Evolutionary conservation across 108 stramenopile genomes (phyloP), one percentile per base, ranked within the genome.

Genomic region (Cyclotella distinguenda): DNA sequence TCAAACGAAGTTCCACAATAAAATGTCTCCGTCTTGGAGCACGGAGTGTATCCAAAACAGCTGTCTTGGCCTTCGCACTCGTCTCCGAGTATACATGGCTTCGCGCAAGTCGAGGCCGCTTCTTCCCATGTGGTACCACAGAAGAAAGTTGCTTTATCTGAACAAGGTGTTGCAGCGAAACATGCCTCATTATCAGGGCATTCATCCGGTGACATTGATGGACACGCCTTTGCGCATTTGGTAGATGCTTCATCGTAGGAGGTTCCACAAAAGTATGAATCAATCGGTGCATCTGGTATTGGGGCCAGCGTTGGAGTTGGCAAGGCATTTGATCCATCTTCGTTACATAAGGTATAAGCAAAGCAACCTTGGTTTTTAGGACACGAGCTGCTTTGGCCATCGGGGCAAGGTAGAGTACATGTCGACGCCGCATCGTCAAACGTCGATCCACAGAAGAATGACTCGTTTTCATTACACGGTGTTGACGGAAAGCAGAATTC

Each of bases 131-230:
- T 70, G 18, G 1, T 40, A n/a, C 76, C 76, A 60, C 76, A 77
- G 57, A 77, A 77, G 40, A 72, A 72, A 0, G 70, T 64, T 16
- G 53, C 70, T 38, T 55, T 72, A 40, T 72, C 58, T 58, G 84
- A 77, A 58, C 90, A 88, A 2, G 90, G 81, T 0, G 87, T 88
- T 52, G 86, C 83, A 35, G 90, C 84, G 70, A 79, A 88, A 57
- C 90, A 92, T 23, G 58, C 75, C 70, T 85, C 66, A 28, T 64
- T 79, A 23, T 72, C 70, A 0, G 90, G 87, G 67, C 90, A 91
- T 18, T 85, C 84, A 6, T 45, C 47, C 8, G 84, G 57, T 52
- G 60, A 56, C 34, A 82, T 87, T 53, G 66, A 64, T 16, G 90
- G 90, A 74, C 90, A 91, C 10, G 83, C 82, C 23, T 34, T 60